Evolutionary conservation across 1,139 yeast genomes (phyloP), one percentile per base, ranked within the genome.

Genomic region (Nakaseomyces bracarensis): DNA sequence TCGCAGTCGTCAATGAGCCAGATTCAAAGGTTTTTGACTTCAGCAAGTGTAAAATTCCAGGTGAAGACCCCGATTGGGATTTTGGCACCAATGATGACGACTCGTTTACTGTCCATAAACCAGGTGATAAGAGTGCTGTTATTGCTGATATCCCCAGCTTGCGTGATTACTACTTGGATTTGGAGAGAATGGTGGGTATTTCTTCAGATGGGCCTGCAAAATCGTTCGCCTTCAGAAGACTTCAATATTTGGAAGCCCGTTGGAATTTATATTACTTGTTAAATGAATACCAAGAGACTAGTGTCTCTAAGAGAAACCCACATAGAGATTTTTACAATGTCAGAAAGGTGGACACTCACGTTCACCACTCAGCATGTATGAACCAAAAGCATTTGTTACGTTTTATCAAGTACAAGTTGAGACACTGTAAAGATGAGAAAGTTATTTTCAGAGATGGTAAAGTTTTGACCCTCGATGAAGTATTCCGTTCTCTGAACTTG

Each of bases 351-450:
- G 99, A 93, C 59, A 93, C 98, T 11, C 99, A 93, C 70, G 95
- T 93, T 57, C 99, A 93, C 63, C 98, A 93, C 63, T 84, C 96
- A 11, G 99, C 99, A 7, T 89, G 96, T 63, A 91, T 91, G 98
- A 93, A 93, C 59, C 98, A 93, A 64, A 93, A 93, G 65, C 98
- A 93, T 66, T 70, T 93, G 57, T 70, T 93, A 52, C 80, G 98
- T 55, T 93, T 85, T 63, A 93, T 93, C 64, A 93, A 93, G 65
- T 85, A 87, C 62, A 91, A 91, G 66, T 74, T 82, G 63, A 77
- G 81, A 60, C 77, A 83, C 64, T 74, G 67, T 58, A 91, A 95
- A 1, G 75, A 85, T 53, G 96, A 91, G 61, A 79, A 82, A 49
- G 99, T 93, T 14, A 91, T 93, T 42, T 82, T 75, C 66, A 82